Base-by-base conservation (phyloP, 495 filamentous ascomycete genomes). In the Neurospora sp. region DNA sequence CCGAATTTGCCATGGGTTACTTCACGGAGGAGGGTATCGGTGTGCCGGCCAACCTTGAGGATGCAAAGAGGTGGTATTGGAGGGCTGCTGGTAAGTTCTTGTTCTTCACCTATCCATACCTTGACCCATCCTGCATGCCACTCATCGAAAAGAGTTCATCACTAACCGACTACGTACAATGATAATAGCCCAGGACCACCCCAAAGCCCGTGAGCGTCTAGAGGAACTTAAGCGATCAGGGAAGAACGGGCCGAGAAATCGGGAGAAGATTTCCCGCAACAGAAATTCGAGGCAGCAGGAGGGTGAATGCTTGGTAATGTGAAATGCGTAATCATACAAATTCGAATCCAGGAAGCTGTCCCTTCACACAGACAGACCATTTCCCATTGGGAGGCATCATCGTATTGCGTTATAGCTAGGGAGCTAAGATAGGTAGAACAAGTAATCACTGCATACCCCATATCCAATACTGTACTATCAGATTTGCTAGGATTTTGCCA, bases 11-110 rank as follows among this genome's bases (percentile, higher is more conserved):
- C 0, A 94, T 99, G 93, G 96, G 96, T 3, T 98, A 98, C 80
- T 98, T 96, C 75, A 97, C 94, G 0, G 96, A 99, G 81, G 91
- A 94, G 40, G 96, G 96, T 0, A 98, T 99, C 74, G 96, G 96
- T n/a, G 89, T 91, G 69, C 85, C 89, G 38, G 88, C 91, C 4
- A 94, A 94, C 79, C 73, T 97, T 74, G 96, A 99, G 76, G 96
- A 97, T 83, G 96, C 95, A 22, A 97, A 97, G 84, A 87, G 93
- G 76, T 99, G 96, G 96, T 99, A 99, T 83, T 97, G 94, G 88
- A 88, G 94, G 82, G 94, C 96, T 84, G 96, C 96, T 82, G 92
- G 96, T 98, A 83, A 90, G 95, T 91, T 48, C 8, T 65, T 59
- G 2, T 73, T 71, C 20, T 42, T 59, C 31, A 68, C 68, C 70